Evolutionary conservation across 305 asterid genomes (phyloP).

Genomic region (Euphrasia arctica): DNA sequence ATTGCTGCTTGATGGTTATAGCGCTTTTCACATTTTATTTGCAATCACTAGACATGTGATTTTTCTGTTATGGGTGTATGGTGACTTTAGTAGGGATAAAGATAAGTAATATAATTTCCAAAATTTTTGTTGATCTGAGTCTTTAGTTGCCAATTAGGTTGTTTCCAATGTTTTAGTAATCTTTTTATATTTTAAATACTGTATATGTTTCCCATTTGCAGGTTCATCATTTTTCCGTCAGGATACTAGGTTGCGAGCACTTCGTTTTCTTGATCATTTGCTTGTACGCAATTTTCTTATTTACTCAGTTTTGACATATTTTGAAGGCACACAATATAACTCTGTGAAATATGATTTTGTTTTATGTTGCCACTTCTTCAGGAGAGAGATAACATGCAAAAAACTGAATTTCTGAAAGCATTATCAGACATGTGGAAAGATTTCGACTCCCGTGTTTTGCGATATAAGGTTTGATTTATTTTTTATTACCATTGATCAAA

Average conservation of each 20-base stretch:
- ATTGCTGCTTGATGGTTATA: slow-evolving; percentile 9
- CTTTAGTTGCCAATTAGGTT: slow-evolving; percentile 11
- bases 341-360: slow-evolving; percentile 24
- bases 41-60: slow-evolving; percentile 5
- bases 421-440: slow-evolving; percentile 99
- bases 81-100: slow-evolving; percentile 8
- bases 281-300: slow-evolving; percentile 61
- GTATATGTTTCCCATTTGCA: slow-evolving; percentile 37
- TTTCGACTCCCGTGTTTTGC: slow-evolving; percentile 93
- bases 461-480: slow-evolving; percentile 73
- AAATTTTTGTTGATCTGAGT: slow-evolving; percentile 15
- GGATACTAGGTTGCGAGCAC: slow-evolving; percentile 98
- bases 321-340: slow-evolving; percentile 21
- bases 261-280: slow-evolving; percentile 97
- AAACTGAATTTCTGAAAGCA: slow-evolving; percentile 94
- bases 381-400: slow-evolving; percentile 99
- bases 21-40: slow-evolving; percentile 19
- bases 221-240: slow-evolving; percentile 94
- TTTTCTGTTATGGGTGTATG: slow-evolving; percentile 18
- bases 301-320: slow-evolving; percentile 30
- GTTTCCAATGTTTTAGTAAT: slow-evolving; percentile 9
- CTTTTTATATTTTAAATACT: slow-evolving; percentile 9
- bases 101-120: slow-evolving; percentile 3
- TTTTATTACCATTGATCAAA: slow-evolving; percentile 22
- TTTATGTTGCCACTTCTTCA: slow-evolving; percentile 37